A percentile compares a stretch with the other conserved stretches of the same genome.
Conservation (phyloP, 345 rosid genomes). For the Melaleuca alternifolia region DNA sequence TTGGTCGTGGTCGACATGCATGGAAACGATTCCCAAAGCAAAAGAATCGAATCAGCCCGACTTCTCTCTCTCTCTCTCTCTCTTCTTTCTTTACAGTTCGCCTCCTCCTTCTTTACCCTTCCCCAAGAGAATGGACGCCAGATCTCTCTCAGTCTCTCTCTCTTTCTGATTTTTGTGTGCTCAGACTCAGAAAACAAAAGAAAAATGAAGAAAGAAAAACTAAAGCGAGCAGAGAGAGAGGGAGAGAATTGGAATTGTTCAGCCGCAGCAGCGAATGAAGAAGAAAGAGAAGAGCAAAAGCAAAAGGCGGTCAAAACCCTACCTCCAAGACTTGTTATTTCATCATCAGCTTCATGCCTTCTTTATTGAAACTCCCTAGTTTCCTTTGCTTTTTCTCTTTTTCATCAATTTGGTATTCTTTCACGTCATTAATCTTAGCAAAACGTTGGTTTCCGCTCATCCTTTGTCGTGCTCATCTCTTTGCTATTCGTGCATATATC, state of each 20-base stretch:
- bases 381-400: conserved; percentile 28
- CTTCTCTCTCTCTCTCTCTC: not conserved
- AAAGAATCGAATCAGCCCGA: conserved; percentile 39
- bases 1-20: conserved; percentile 18
- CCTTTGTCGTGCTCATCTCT: not conserved
- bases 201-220: not conserved
- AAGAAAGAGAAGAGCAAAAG: not conserved
- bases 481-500: not conserved
- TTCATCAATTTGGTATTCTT: not conserved
- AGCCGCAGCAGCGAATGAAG: not conserved
- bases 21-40: conserved; percentile 38
- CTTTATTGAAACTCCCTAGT: conserved; percentile 43
- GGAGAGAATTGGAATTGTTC: not conserved
- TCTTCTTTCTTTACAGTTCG: not conserved
- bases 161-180: not conserved
- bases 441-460: not conserved
- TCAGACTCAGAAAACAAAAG: not conserved
- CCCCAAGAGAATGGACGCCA: not conserved
- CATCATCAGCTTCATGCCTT: not conserved
- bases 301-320: not conserved
- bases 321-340: not conserved
- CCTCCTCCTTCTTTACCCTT: not conserved
- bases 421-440: not conserved
- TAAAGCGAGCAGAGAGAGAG: not conserved
- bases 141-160: not conserved